Base-by-base conservation (phyloP, 306 rosid genomes). In the Quercus parvula region DNA sequence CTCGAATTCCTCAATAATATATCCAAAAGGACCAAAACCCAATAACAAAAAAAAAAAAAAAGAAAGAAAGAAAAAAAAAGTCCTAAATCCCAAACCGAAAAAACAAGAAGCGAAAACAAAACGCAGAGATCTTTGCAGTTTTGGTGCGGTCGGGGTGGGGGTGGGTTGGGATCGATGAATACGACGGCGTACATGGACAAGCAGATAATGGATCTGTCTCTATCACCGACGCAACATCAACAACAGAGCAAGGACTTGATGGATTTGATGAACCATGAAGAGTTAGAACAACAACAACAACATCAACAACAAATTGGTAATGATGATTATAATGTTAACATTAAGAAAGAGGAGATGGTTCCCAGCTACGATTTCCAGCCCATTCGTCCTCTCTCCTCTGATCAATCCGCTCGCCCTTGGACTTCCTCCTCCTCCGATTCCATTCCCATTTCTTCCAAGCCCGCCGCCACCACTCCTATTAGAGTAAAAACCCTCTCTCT, bases 351-450 rank as follows among this genome's bases (percentile, higher is more conserved):
- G 20, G 94, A 84, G 30, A 90, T 94, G 82, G 63, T 88, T 58
- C 91, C 97, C 41, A 90, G 91, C 78, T 94, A 92, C 80, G 98
- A 94, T 88, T 94, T 94, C 85, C 94, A 90, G 63, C 97, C 97
- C 20, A 87, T 94, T 88, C 96, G 88, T 10, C 89, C 91, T 69
- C 78, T 41, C 0, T 20, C 87, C 56, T 83, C 88, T n/a, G 77
- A 75, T 70, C 28, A 85, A 28, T 82, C 68, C 1, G 83, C 83
- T 3, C 56, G 83, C 9, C 57, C 90, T 31, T 86, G 84, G 85
- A 73, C 86, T 71, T 91, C 92, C 90, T 87, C 74, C 81, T 84
- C 97, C 81, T 84, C 97, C 35, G 93, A 93, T 58, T 81, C 89
- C 63, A 88, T 41, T 41, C 46, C 46, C 12, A 41, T 41, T 41